Percentiles rank a stretch among this genome's conserved stretches.
Evolutionary conservation across 352 stramenopile species (phyloP).

Genomic region (Phytophthora pseudosyringae): DNA sequence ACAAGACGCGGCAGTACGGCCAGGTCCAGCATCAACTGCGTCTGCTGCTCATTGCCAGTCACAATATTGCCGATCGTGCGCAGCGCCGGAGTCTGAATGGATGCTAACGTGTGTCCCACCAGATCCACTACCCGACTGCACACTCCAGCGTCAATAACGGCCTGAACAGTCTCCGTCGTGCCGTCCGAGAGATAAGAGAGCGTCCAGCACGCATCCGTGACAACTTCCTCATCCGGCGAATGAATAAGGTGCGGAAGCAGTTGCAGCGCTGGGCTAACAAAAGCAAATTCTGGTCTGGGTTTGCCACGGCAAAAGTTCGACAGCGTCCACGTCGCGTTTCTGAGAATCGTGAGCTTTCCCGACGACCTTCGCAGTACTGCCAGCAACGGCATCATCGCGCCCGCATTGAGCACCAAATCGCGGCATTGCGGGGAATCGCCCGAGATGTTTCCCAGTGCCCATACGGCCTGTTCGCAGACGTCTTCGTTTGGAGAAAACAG

Average conservation of each 20-base stretch:
- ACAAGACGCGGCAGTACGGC: slow-evolving; percentile 59
- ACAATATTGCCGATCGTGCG: slow-evolving; percentile 98
- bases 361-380: slow-evolving; percentile 91
- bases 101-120: slow-evolving; percentile 91
- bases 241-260: slow-evolving; percentile 97
- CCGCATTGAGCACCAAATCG: slow-evolving; percentile 95
- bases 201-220: slow-evolving; percentile 99
- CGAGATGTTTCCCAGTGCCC: slow-evolving; percentile 99
- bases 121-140: slow-evolving; percentile 95
- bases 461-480: slow-evolving; percentile 97
- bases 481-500: slow-evolving; percentile 97
- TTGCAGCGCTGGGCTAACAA: slow-evolving; percentile 93
- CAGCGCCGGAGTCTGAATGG: slow-evolving; percentile 97
- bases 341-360: slow-evolving; percentile 95
- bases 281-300: slow-evolving; percentile 95
- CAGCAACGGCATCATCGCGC: slow-evolving; percentile 95
- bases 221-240: slow-evolving; percentile 96
- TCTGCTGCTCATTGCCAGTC: slow-evolving; percentile 93
- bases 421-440: slow-evolving; percentile 97
- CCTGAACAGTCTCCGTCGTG: slow-evolving; percentile 97
- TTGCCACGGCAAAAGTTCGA: slow-evolving; percentile 98
- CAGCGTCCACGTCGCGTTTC: slow-evolving; percentile 99
- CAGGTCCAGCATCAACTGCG: slow-evolving; percentile 70
- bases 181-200: slow-evolving; percentile 98
- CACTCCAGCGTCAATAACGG: slow-evolving; percentile 97